Base-by-base conservation (phyloP, 2,329 filamentous ascomycete species). In the Alternaria brassicicola region DNA sequence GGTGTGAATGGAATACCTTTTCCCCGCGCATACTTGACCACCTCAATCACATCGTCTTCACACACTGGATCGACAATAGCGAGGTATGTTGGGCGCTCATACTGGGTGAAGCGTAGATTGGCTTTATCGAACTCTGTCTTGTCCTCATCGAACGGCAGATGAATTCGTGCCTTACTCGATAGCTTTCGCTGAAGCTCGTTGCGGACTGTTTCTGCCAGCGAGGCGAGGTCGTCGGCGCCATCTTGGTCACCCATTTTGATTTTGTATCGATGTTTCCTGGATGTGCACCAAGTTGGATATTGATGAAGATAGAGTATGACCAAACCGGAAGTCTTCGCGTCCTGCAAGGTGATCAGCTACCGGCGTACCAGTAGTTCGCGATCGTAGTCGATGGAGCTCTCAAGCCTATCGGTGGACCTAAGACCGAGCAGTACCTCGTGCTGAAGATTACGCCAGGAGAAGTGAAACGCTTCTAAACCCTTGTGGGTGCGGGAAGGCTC, bases 31-130 rank as follows among this genome's bases (percentile, higher is more conserved):
- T 57, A 57, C 8, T 52, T 57, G 15, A 57, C 54, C 3, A 23
- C 13, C 10, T 46, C 48, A 15, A 52, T 35, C 6, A 57, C 54
- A 17, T 57, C 48, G 4, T 45, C 17, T 17, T 55, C 45, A 36
- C 46, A 50, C 13, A 33, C 19, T 57, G 54, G 54, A 10, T 52
- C 21, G 41, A 57, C 41, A 15, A 57, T 8, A 23, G 31, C 54
- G n/a, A 57, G 48, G 25, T 52, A 57, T 25, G 33, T 57, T 30
- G 54, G 54, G 15, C 41, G 48, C 48, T 46, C 48, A 21, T 57
- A 57, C 48, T 57, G 48, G 21, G 48, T 57, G 33, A 57, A 57
- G n/a, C 54, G 54, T 9, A 57, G 21, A 31, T 57, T 47, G 21
- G 33, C 31, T 8, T 57, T 52, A 3, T 52, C 48, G 33, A 52